phyloP scores from a whole-genome alignment of 2,329 filamentous ascomycete species.

The Colletotrichum falcatum region DNA sequence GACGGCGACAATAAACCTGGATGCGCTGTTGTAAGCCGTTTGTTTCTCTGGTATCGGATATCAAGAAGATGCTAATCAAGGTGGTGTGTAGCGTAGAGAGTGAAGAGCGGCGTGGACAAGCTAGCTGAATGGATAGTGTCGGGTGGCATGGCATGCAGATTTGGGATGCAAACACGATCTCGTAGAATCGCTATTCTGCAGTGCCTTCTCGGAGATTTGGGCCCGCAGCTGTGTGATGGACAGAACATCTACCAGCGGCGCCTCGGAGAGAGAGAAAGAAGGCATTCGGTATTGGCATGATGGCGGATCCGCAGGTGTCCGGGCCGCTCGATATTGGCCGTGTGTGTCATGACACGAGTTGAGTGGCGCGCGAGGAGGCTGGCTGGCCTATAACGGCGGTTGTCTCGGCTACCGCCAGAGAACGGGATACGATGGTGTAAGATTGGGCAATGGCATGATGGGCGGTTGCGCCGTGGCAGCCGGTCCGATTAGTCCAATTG shows the following conservation, averaged over 20 bases:
- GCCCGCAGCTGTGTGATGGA: not conserved
- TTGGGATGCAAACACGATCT: conserved; percentile 12
- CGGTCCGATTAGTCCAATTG: too few species aligned
- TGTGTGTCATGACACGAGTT: not conserved
- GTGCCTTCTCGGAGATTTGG: conserved; percentile 5
- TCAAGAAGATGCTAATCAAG: conserved; percentile 62
- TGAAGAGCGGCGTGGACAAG: conserved; percentile 49
- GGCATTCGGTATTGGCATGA: not conserved
- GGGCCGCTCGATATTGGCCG: not conserved
- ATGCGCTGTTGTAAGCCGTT: conserved; percentile 50
- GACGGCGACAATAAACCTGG: conserved; percentile 45
- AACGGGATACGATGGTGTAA: too few species aligned
- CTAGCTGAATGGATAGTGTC: not conserved
- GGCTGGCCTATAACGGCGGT: too few species aligned
- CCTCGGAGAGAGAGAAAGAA: not conserved
- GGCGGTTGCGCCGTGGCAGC: too few species aligned
- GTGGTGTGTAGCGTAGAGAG: conserved; percentile 59
- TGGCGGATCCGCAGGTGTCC: not conserved
- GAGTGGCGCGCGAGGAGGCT: too few species aligned
- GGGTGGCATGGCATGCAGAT: not conserved
- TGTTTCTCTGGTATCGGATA: conserved; percentile 57
- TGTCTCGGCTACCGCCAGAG: too few species aligned
- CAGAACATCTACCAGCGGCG: not conserved
- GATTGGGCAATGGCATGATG: too few species aligned
- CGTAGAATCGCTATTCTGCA: conserved; percentile 21